A percentile compares a stretch with the other conserved stretches of the same genome.
Conservation (phyloP, 2,329 filamentous ascomycete species). For the Aspergillus nomiae region DNA sequence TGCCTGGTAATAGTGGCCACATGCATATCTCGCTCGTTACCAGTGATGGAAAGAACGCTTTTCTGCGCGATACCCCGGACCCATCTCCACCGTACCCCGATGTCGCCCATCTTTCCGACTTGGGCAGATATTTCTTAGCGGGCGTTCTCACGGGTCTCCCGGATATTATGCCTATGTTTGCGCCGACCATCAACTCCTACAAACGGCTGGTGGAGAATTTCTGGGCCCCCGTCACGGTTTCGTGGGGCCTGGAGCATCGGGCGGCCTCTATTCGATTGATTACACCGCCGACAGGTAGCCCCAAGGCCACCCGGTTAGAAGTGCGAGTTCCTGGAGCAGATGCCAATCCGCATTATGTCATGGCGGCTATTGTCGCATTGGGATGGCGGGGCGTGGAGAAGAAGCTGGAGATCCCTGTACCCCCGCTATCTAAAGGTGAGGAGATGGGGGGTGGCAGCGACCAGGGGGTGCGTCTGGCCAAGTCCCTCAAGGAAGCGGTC, state of each 20-base stretch:
- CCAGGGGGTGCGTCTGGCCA: slow-evolving; percentile 75
- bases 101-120: slow-evolving; percentile 76
- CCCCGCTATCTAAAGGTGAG: slow-evolving; percentile 82
- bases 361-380: slow-evolving; percentile 81
- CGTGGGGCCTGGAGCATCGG: slow-evolving; percentile 94
- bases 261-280: slow-evolving; percentile 90
- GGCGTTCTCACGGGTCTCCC: slow-evolving; percentile 86
- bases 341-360: slow-evolving; percentile 82
- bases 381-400: slow-evolving; percentile 92
- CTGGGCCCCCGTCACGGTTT: slow-evolving; percentile 97
- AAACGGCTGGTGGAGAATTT: slow-evolving; percentile 98
- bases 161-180: slow-evolving; percentile 92
- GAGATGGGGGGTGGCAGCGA: slow-evolving; percentile 74
- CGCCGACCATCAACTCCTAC: slow-evolving; percentile 96
- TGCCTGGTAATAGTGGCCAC: slow-evolving; percentile 94
- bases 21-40: slow-evolving; percentile 92
- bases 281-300: slow-evolving; percentile 79
- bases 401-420: slow-evolving; percentile 79
- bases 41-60: slow-evolving; percentile 77
- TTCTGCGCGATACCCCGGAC: slow-evolving; percentile 73
- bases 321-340: slow-evolving; percentile 93
- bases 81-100: slow-evolving; percentile 72
- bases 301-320: slow-evolving; percentile 88
- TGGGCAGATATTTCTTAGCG: slow-evolving; percentile 90
- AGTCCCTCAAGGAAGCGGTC: slow-evolving; percentile 81